Conservation (phyloP, 768 basidiomycete genomes). For the Wakefieldia striispora region DNA sequence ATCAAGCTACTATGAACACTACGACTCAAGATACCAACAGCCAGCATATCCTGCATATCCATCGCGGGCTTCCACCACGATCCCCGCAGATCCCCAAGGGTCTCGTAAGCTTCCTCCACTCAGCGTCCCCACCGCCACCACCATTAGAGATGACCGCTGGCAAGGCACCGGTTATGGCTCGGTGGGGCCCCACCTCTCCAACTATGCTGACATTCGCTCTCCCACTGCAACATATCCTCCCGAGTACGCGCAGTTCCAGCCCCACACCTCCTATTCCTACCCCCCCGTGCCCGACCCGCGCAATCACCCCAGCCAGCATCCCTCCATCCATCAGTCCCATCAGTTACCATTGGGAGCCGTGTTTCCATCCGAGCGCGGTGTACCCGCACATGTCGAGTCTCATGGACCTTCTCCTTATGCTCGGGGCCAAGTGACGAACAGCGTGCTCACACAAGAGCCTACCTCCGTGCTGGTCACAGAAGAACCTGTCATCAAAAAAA, state of each 20-base stretch:
- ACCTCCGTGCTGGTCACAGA: conserved; percentile 41
- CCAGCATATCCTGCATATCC: conserved; percentile 44
- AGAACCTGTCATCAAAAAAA: conserved; percentile 80
- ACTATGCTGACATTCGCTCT: conserved; percentile 52
- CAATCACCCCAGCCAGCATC: conserved; percentile 24
- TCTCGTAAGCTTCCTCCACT: conserved; percentile 61
- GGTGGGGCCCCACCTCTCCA: conserved; percentile 35
- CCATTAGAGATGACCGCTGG: conserved; percentile 51
- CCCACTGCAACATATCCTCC: conserved; percentile 62
- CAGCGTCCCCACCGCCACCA: conserved; percentile 36
- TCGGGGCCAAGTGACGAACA: conserved; percentile 35
- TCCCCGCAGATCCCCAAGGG: conserved; percentile 47
- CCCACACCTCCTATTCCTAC: conserved; percentile 33
- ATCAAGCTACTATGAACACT: conserved; percentile 53
- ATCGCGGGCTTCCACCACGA: conserved; percentile 48
- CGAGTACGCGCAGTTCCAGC: conserved; percentile 49
- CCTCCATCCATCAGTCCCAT: conserved; percentile 27
- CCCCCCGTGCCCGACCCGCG: conserved; percentile 39
- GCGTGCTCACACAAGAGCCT: conserved; percentile 34
- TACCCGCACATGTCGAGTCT: conserved; percentile 39
- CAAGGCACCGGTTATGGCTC: conserved; percentile 39
- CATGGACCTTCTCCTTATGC: conserved; percentile 51
- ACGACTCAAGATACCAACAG: conserved; percentile 49
- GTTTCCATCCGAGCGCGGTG: conserved; percentile 33
- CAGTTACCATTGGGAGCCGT: conserved; percentile 28